phyloP scores from a whole-genome alignment of 225 moss, liverwort and hornwort species.

The Physcomitrellopsis africana region DNA sequence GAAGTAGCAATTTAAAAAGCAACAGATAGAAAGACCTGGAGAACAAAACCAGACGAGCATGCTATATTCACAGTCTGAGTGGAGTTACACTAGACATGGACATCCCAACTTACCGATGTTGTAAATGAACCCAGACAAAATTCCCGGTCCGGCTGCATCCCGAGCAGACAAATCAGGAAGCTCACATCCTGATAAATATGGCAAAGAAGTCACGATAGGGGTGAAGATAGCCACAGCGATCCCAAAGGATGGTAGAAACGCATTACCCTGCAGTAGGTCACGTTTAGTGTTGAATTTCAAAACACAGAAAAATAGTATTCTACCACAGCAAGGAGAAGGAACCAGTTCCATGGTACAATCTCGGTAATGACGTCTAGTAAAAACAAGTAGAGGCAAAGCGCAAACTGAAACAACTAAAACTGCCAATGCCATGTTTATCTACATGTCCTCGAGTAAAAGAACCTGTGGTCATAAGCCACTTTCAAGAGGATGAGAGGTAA shows the following conservation, averaged over 20 bases:
- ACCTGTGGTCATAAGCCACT: conserved; percentile 1
- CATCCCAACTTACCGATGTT: conserved; percentile 60
- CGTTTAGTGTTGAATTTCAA: conserved; percentile 3
- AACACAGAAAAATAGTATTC: not conserved
- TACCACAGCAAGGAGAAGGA: not conserved
- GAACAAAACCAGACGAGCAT: conserved; percentile 5
- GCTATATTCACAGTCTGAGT: conserved; percentile 14
- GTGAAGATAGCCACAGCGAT: conserved; percentile 66
- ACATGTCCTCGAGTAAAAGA: not conserved
- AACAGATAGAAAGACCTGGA: conserved; percentile 3
- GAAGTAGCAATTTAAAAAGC: not conserved
- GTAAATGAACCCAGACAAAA: conserved; percentile 71
- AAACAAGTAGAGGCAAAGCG: not conserved
- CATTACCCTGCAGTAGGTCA: conserved; percentile 50
- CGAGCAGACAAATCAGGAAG: conserved; percentile 59
- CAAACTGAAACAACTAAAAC: not conserved
- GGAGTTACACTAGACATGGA: not conserved
- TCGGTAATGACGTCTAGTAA: not conserved
- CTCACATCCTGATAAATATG: conserved; percentile 55
- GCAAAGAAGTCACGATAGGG: conserved; percentile 58
- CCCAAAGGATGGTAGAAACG: conserved; percentile 74
- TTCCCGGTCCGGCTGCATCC: conserved; percentile 64
- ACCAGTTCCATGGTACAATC: not conserved
- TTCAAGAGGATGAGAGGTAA: not conserved
- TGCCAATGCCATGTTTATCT: too few species aligned